These are phyloP conservation scores for Bondarzewia mesenterica DNA, from an alignment of 1,284 basidiomycete genomes.

Conservation along the genomic window DNA sequence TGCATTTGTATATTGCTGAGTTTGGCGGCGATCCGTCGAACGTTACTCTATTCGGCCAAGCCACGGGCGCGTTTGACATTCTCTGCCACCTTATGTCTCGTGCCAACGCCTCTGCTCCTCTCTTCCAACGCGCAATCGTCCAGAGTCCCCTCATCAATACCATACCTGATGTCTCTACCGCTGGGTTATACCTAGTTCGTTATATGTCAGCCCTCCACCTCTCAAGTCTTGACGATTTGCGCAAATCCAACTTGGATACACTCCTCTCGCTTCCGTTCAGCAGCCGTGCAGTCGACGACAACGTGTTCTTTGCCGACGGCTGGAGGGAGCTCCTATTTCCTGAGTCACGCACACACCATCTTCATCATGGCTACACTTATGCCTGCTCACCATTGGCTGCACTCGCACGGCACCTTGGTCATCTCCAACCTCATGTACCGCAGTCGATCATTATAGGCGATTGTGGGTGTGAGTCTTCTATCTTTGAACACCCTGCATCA, in stretches of 20 bases:
- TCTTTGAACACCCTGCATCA: constrained; percentile 51
- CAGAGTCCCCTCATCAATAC: constrained; percentile 60
- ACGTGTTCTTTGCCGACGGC: constrained; percentile 51
- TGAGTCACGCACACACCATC: constrained; percentile 20
- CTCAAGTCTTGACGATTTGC: constrained; percentile 50
- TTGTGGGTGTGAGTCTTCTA: constrained; percentile 52
- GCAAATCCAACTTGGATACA: constrained; percentile 44
- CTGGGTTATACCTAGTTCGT: constrained; percentile 59
- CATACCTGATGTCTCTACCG: constrained; percentile 47
- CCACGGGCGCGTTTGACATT: constrained; percentile 65
- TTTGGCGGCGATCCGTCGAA: constrained; percentile 70
- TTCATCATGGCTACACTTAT: constrained; percentile 9
- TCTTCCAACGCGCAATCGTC: constrained; percentile 60
- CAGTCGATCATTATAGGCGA: constrained; percentile 73
- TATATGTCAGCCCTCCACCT: constrained; percentile 46
- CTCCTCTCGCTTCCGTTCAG: constrained; percentile 41
- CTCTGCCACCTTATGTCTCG: constrained; percentile 61
- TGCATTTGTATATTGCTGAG: constrained; percentile 52
- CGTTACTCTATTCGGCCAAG: constrained; percentile 63
- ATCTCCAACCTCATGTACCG: constrained; percentile 22
- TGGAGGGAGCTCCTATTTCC: constrained; percentile 45
- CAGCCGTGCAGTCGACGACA: constrained; percentile 58
- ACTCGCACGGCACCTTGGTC: constrained; percentile 1
- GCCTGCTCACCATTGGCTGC: constrained; percentile 2
- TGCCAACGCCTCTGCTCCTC: constrained; percentile 45